A percentile compares a stretch with the other conserved stretches of the same genome.
phyloP scores from a whole-genome alignment of 2,329 filamentous ascomycete species.

The Ceratocystis eucalypticola region DNA sequence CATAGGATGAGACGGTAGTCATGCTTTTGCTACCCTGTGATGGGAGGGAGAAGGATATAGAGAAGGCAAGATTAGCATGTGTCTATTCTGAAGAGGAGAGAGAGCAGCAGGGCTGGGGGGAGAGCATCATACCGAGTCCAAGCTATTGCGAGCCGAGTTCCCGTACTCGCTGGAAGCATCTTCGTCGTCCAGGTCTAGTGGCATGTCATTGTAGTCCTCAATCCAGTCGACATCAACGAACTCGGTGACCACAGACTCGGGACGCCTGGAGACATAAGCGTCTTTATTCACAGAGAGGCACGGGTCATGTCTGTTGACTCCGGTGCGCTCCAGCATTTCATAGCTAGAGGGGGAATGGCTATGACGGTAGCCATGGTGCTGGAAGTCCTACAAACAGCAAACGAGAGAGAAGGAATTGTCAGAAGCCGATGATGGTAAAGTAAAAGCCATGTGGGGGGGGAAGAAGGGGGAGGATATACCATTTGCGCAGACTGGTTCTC shows the following conservation, averaged over 20 bases:
- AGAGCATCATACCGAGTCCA: constrained; percentile 52
- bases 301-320: constrained; percentile 34
- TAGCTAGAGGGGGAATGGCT: constrained; percentile 1
- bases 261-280: constrained; percentile 34
- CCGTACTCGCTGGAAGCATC: constrained; percentile 41
- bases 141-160: constrained; percentile 52
- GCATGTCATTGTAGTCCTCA: constrained; percentile 37
- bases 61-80: neutral
- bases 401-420: too few relatives aligned
- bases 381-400: constrained; percentile 14
- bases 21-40: constrained; percentile 58
- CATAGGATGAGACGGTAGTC: constrained; percentile 75
- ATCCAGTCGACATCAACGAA: constrained; percentile 65
- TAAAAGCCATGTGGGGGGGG: neutral
- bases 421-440: neutral
- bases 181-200: constrained; percentile 24
- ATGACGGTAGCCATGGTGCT: constrained; percentile 11
- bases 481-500: constrained; percentile 7
- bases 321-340: constrained; percentile 40
- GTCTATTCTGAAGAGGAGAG: neutral
- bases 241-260: constrained; percentile 59
- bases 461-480: neutral
- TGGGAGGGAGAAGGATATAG: constrained; percentile 9
- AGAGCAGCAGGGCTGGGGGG: neutral
- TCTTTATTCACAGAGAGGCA: constrained; percentile 47